phyloP scores from a whole-genome alignment of 805 yeast species.

The Yamadazyma olivae region DNA sequence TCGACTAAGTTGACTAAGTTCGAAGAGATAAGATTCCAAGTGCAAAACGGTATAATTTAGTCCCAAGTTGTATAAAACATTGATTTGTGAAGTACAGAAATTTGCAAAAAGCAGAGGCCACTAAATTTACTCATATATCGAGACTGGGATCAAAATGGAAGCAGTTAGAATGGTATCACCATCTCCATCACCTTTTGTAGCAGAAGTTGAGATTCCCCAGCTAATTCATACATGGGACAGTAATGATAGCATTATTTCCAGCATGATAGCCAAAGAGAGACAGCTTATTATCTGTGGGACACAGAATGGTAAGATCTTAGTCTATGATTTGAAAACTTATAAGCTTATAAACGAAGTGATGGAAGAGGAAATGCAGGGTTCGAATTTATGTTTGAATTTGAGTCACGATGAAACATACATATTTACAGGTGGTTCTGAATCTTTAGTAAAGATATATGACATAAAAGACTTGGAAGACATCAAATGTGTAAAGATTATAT shows the following conservation, averaged over 20 bases:
- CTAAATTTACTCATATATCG: no score
- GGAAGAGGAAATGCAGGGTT: constrained; percentile 54
- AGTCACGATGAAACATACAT: constrained; percentile 54
- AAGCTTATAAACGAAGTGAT: constrained; percentile 32
- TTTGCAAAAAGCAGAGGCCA: no score
- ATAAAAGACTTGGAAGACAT: constrained; percentile 33
- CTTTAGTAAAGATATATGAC: constrained; percentile 84
- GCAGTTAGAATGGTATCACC: no score
- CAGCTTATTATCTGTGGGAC: constrained; percentile 82
- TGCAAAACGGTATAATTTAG: no score
- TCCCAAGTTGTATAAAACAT: no score
- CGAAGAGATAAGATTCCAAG: no score
- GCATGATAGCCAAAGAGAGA: constrained; percentile 56
- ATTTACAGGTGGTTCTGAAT: constrained; percentile 88
- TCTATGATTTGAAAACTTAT: constrained; percentile 65
- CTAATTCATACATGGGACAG: constrained; percentile 76
- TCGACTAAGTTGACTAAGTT: no score
- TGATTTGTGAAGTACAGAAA: no score
- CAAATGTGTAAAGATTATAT: constrained; percentile 61
- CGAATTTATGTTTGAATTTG: constrained; percentile 68
- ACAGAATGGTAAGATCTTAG: constrained; percentile 75
- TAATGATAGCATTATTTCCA: constrained; percentile 68
- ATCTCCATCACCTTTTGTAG: not conserved
- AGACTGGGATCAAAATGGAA: no score
- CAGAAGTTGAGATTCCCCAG: not conserved